Conservation (phyloP, 371 early-diverging fungal species). For the Mortierella sp. region DNA sequence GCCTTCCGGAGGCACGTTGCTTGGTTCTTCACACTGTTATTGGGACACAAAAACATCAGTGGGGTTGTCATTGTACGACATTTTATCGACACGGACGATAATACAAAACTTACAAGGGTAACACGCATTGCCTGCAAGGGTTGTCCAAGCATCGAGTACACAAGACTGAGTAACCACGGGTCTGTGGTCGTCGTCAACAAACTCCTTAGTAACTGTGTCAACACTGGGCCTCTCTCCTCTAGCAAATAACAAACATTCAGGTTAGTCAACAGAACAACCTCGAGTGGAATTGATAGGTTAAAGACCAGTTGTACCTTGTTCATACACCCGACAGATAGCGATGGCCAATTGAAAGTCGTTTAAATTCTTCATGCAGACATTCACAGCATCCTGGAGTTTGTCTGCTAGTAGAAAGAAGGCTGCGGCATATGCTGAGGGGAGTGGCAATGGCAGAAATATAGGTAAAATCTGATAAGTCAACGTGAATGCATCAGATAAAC, state of each 20-base stretch:
- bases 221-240: slow-evolving; percentile 59
- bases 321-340: slow-evolving; percentile 87
- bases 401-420: slow-evolving; percentile 95
- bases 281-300: neutral
- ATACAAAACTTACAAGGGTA: slow-evolving; percentile 65
- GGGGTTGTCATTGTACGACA: too few species aligned
- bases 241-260: neutral
- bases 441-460: neutral
- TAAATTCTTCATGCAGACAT: slow-evolving; percentile 89
- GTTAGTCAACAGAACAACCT: too few species aligned
- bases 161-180: slow-evolving; percentile 81
- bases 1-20: neutral
- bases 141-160: slow-evolving; percentile 71
- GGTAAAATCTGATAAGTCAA: neutral
- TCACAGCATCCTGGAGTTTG: slow-evolving; percentile 88
- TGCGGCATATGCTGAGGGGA: slow-evolving; percentile 82
- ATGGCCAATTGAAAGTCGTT: slow-evolving; percentile 93
- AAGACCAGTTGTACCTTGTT: slow-evolving; percentile 66
- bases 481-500: too few species aligned
- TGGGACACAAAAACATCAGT: too few species aligned
- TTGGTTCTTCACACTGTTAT: slow-evolving; percentile 18
- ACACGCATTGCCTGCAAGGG: slow-evolving; percentile 73
- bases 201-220: slow-evolving; percentile 54
- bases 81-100: too few species aligned
- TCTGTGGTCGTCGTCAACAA: slow-evolving; percentile 64